Evolutionary conservation across 345 rosid genomes (phyloP).

Genomic region (Ceriops tagal): DNA sequence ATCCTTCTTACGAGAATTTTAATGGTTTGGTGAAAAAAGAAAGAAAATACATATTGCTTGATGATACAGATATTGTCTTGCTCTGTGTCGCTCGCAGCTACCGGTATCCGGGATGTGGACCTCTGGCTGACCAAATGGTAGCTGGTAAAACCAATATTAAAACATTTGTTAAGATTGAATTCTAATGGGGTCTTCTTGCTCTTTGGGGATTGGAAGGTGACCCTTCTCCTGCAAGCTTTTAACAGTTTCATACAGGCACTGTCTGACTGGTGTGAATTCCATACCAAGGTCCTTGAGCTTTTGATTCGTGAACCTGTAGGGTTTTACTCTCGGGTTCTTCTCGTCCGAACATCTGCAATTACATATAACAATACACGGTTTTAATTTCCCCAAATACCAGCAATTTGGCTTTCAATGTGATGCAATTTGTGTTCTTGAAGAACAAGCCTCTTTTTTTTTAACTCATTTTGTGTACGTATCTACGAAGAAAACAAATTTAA

Average conservation of each 20-base stretch:
- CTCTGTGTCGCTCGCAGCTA: not conserved
- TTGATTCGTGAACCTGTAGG: slow-evolving; percentile 72
- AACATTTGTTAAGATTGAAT: slow-evolving; percentile 20
- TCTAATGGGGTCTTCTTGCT: slow-evolving; percentile 25
- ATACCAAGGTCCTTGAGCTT: slow-evolving; percentile 76
- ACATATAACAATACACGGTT: not conserved
- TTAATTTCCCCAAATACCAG: not conserved
- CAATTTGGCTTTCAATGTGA: not conserved
- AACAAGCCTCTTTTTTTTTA: no score
- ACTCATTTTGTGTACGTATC: no score
- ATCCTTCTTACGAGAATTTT: no score
- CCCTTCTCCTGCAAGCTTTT: slow-evolving; percentile 89
- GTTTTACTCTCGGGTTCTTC: slow-evolving; percentile 70
- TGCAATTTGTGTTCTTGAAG: not conserved
- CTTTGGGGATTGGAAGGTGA: slow-evolving; percentile 61
- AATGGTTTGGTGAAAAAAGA: no score
- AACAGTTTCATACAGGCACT: slow-evolving; percentile 80
- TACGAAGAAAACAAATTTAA: no score
- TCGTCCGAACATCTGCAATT: slow-evolving; percentile 79
- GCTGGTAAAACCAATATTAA: not conserved
- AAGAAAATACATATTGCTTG: no score
- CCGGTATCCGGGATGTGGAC: not conserved
- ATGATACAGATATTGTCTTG: no score
- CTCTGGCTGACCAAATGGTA: not conserved
- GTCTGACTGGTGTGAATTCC: slow-evolving; percentile 78